Evolutionary conservation across 345 rosid species (phyloP).

Genomic region (Gossypium anomalum): DNA sequence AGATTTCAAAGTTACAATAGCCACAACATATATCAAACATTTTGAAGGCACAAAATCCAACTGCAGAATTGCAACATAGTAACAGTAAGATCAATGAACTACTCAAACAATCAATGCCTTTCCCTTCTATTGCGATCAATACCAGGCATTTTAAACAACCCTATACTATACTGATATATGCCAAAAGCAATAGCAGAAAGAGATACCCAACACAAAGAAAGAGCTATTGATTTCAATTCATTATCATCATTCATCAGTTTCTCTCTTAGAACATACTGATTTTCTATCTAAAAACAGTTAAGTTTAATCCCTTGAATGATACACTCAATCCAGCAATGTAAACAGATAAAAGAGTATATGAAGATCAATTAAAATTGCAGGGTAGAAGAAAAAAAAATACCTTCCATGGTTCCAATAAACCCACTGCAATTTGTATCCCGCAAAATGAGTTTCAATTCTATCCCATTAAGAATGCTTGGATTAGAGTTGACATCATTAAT

Average conservation of each 20-base stretch:
- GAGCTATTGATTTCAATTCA: not conserved
- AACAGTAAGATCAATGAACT: not conserved
- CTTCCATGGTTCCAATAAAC: slow-evolving; percentile 75
- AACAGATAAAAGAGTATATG: not conserved
- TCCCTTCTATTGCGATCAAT: too few species aligned
- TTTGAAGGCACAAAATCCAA: not conserved
- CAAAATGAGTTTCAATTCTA: slow-evolving; percentile 39
- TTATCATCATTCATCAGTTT: not conserved
- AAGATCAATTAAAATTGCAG: slow-evolving; percentile 1
- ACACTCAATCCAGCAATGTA: not conserved
- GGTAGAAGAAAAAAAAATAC: slow-evolving; percentile 33
- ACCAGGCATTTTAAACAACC: not conserved
- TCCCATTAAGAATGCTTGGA: slow-evolving; percentile 48
- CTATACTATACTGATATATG: not conserved
- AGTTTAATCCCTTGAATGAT: not conserved
- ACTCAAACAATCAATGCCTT: slow-evolving; percentile 1
- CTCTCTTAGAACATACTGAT: not conserved
- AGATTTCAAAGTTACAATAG: not conserved
- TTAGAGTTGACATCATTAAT: slow-evolving; percentile 65
- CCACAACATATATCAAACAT: not conserved
- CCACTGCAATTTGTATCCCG: slow-evolving; percentile 82
- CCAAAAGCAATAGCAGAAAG: not conserved
- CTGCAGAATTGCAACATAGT: not conserved
- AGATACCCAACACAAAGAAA: not conserved
- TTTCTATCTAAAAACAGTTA: not conserved